Base-by-base conservation (phyloP, 2,329 filamentous ascomycete species). In the Fusarium sp. region DNA sequence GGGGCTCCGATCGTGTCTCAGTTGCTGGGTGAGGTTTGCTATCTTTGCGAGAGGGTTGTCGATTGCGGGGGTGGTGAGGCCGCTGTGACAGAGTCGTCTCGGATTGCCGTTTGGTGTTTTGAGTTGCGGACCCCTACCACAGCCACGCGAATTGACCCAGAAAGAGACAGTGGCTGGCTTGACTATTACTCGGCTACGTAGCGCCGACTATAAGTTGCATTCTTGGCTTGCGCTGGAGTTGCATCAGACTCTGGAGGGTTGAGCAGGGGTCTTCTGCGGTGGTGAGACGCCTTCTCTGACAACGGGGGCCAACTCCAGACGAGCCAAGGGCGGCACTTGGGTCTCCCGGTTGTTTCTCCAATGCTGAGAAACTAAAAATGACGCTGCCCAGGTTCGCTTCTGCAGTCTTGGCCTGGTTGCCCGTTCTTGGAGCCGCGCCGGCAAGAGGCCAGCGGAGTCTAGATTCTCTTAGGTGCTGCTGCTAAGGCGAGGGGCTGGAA, bases 51-150 rank as follows among this genome's bases (percentile, higher is more conserved):
- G 71, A 70, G 70, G 36, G 28, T 27, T 68, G 48, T 53, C 60
- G 59, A 61, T 60, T 23, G 61, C 61, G 66, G 68, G 68, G 68
- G 65, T 65, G 68, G 68, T 66, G 66, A 66, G 61, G 62, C 37
- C 60, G 68, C 69, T 79, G 79, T 78, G 75, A 80, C 79, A 79
- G 76, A 74, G 57, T 60, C 74, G 79, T 81, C 79, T 79, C 78
- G 78, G 62, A 51, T 23, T 66, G 78, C 54, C 70, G 65, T 77
- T 79, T 72, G 76, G 73, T 65, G 68, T 73, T 67, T 69, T 68
- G 60, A 59, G 54, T 58, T 40, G 50, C 44, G 37, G 46, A 58
- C 70, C 69, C 65, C 65, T 55, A 53, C 37, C 13, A 48, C 28
- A 40, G 31, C 65, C 37, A 50, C 50, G 16, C 63, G 53, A 54